Conservation (phyloP, 1,139 yeast genomes). For the Tardiomyces blankii region DNA sequence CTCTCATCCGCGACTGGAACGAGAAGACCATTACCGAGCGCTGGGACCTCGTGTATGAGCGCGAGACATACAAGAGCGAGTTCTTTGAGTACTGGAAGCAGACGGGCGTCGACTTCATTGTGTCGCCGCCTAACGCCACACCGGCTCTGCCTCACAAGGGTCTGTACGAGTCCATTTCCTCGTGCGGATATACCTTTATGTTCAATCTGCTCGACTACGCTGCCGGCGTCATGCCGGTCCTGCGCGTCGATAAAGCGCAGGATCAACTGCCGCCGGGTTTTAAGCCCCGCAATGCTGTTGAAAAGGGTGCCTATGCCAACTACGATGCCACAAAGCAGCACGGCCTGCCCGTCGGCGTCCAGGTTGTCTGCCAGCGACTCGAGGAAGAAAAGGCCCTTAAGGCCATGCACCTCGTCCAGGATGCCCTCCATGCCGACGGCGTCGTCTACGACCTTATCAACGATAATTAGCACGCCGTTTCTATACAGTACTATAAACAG, state of each 20-base stretch:
- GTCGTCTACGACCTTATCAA: conserved; percentile 20
- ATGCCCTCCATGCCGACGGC: conserved; percentile 23
- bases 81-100: conserved; percentile 28
- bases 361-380: conserved; percentile 45
- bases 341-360: conserved; percentile 58
- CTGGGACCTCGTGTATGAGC: conserved; percentile 28
- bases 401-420: conserved; percentile 29
- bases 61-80: conserved; percentile 29
- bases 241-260: conserved; percentile 37
- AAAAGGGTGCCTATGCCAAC: conserved; percentile 29
- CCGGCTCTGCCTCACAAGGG: conserved; percentile 30
- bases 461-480: conserved; percentile 6
- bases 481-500: conserved; percentile 7
- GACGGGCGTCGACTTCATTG: conserved; percentile 26
- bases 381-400: conserved; percentile 52
- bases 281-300: conserved; percentile 28
- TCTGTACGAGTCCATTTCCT: conserved; percentile 25
- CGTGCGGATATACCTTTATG: conserved; percentile 44
- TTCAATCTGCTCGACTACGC: conserved; percentile 50
- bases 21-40: conserved; percentile 28
- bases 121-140: conserved; percentile 31
- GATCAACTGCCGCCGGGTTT: conserved; percentile 31
- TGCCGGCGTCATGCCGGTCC: conserved; percentile 50
- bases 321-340: conserved; percentile 48
- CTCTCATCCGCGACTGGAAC: conserved; percentile 30